Evolutionary conservation across 1,284 basidiomycete genomes (phyloP).

Genomic region (Papiliotrema flavescens): DNA sequence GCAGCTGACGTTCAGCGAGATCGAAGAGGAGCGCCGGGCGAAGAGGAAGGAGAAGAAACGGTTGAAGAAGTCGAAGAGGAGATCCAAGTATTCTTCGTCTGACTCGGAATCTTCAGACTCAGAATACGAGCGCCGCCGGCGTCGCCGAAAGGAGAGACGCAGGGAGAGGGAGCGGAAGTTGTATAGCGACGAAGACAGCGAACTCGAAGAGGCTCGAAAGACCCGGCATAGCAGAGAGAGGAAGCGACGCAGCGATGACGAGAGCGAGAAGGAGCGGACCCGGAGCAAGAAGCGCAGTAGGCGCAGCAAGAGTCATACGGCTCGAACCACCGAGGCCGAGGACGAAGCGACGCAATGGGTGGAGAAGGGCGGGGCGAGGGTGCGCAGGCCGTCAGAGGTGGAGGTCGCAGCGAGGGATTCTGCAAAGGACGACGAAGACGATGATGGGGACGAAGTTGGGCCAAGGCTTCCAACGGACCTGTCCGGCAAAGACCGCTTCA

Average conservation of each 20-base stretch:
- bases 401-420: conserved; percentile 4
- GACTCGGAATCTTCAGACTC: conserved; percentile 50
- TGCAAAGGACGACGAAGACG: conserved; percentile 51
- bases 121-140: conserved; percentile 55
- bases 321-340: conserved; percentile 1
- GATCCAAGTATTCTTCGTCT: conserved; percentile 50
- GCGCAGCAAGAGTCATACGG: no score
- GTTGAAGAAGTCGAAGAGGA: conserved; percentile 18
- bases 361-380: conserved; percentile 23
- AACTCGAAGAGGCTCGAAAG: conserved; percentile 31
- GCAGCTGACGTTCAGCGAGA: conserved; percentile 14
- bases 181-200: conserved; percentile 41
- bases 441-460: conserved; percentile 63
- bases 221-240: conserved; percentile 53
- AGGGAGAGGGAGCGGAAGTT: conserved; percentile 31
- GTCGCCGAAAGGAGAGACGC: conserved; percentile 24
- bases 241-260: conserved; percentile 41
- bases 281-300: conserved; percentile 5
- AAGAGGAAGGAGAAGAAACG: conserved; percentile 20
- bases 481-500: conserved; percentile 58
- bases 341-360: conserved; percentile 50
- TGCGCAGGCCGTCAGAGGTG: not conserved
- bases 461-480: conserved; percentile 48
- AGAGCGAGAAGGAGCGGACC: conserved; percentile 12
- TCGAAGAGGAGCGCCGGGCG: conserved; percentile 25